Evolutionary conservation across 352 stramenopile genomes (phyloP).

Genomic region (Globisporangium camurandrum): DNA sequence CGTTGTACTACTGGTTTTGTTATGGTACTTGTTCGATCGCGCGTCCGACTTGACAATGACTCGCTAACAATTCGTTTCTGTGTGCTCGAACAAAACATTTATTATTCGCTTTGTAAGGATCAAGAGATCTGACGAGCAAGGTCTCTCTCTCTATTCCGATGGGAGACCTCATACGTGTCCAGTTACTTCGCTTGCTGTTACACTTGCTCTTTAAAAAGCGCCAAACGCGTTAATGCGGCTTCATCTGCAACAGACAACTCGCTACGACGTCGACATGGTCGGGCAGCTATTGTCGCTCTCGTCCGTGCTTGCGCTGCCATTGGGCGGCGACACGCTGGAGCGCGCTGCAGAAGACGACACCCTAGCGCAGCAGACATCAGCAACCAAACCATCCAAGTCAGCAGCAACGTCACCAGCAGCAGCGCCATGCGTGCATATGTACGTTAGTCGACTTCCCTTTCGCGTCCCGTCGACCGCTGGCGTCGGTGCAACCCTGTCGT

Average conservation of each 20-base stretch:
- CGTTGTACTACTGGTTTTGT: not conserved
- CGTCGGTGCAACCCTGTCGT: constrained; percentile 4
- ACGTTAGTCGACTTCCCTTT: constrained; percentile 16
- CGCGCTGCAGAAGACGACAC: not conserved
- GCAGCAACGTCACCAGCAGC: constrained; percentile 5
- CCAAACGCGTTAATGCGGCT: not conserved
- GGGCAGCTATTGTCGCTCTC: not conserved
- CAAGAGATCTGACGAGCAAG: no score
- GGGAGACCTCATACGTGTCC: not conserved
- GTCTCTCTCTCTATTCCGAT: no score
- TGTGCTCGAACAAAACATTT: not conserved
- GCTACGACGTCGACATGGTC: not conserved
- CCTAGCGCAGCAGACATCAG: not conserved
- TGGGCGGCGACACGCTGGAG: not conserved
- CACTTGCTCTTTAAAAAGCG: not conserved
- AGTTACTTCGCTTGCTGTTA: not conserved
- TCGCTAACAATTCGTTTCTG: constrained; percentile 2
- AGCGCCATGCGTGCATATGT: constrained; percentile 14
- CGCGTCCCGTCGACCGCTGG: not conserved
- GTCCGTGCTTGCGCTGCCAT: not conserved
- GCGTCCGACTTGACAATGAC: not conserved
- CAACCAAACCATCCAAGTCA: not conserved
- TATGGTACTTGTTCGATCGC: not conserved
- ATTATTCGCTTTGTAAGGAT: not conserved
- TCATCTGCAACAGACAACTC: not conserved